Evolutionary conservation across 176 grass and related monocot species (phyloP).

Genomic region (Areca catechu): DNA sequence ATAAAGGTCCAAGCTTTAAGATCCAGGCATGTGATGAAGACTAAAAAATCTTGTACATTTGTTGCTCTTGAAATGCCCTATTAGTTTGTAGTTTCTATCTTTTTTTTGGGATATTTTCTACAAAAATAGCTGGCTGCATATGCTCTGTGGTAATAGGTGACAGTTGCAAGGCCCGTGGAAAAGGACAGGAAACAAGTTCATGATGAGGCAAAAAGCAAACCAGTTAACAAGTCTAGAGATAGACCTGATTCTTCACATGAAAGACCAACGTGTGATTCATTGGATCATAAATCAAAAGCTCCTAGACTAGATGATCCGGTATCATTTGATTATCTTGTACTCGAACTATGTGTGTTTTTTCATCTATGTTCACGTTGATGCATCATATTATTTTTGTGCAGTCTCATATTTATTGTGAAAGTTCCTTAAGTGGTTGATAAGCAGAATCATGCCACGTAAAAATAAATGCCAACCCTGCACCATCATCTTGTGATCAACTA

Average conservation of each 20-base stretch:
- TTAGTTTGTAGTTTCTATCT: no score
- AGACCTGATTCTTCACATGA: constrained; percentile 33
- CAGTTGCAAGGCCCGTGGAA: constrained; percentile 67
- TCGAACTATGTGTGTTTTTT: no score
- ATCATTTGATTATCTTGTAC: not conserved
- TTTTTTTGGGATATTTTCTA: no score
- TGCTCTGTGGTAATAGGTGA: constrained; percentile 46
- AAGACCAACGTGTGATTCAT: constrained; percentile 26
- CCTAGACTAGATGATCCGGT: constrained; percentile 42
- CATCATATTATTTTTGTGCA: no score
- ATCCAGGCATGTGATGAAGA: constrained; percentile 47
- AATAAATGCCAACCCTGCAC: no score
- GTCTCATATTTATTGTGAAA: no score
- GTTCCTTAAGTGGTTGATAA: no score
- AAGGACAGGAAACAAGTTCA: constrained; percentile 45
- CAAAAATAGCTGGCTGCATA: not conserved
- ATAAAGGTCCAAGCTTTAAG: constrained; percentile 49
- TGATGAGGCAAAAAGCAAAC: constrained; percentile 44
- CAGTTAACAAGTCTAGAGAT: constrained; percentile 27
- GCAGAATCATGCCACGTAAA: no score
- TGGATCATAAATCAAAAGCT: constrained; percentile 41
- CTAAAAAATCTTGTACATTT: not conserved
- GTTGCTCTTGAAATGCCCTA: no score
- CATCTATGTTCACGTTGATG: no score
- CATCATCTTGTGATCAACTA: no score